phyloP scores from a whole-genome alignment of 176 grass and related monocot genomes.

The Carex myosuroides region DNA sequence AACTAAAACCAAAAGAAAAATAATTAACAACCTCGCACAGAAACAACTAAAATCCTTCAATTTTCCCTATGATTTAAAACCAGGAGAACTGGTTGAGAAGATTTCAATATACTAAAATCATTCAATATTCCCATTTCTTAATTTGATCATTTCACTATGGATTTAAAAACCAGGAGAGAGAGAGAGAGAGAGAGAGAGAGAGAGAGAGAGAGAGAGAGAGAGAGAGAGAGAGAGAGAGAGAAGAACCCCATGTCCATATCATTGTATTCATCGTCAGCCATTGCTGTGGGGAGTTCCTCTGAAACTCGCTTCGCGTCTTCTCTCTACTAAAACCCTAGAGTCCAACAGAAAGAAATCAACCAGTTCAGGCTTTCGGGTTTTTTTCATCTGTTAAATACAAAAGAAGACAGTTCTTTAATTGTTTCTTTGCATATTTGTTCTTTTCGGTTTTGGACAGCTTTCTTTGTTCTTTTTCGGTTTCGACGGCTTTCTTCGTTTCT shows the following conservation, averaged over 20 bases:
- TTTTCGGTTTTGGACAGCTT: too few relatives aligned
- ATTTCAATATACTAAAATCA: not conserved
- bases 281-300: not conserved
- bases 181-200: not conserved
- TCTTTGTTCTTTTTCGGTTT: too few relatives aligned
- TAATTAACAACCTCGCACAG: not conserved
- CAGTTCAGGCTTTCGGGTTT: too few relatives aligned
- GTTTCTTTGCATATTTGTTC: too few relatives aligned
- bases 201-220: too few relatives aligned
- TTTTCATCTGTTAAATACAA: too few relatives aligned
- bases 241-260: constrained; percentile 14
- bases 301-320: not conserved
- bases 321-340: not conserved
- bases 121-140: not conserved
- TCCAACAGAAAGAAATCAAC: not conserved
- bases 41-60: not conserved
- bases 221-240: not conserved
- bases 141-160: too few relatives aligned
- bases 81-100: not conserved
- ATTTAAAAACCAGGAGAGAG: not conserved
- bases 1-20: not conserved
- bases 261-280: constrained; percentile 24
- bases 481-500: too few relatives aligned
- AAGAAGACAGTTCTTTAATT: too few relatives aligned
- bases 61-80: not conserved